These are phyloP conservation scores for Flaveria sonorensis DNA, from an alignment of 129 eudicot species.

Conservation along the genomic window DNA sequence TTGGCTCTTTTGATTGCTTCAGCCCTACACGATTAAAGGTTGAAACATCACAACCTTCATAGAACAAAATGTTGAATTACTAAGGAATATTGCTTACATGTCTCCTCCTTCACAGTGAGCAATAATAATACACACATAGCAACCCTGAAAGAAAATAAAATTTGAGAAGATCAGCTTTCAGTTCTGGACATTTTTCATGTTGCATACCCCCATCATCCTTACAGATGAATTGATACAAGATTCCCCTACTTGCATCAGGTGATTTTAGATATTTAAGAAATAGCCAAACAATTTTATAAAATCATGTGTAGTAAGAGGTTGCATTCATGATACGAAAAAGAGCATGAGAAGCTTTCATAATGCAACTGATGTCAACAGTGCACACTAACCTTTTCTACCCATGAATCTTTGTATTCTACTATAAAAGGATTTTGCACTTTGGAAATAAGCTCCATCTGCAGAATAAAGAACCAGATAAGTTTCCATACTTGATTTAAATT, in stretches of 20 bases:
- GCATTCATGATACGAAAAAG: slow-evolving; percentile 19
- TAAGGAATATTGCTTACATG: slow-evolving; percentile 59
- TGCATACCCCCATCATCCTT: slow-evolving; percentile 13
- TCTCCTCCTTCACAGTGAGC: slow-evolving; percentile 98
- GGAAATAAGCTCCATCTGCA: slow-evolving; percentile 95
- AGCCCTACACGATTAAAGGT: slow-evolving; percentile 54
- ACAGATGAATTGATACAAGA: slow-evolving; percentile 18
- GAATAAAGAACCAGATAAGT: slow-evolving; percentile 24
- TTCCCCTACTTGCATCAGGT: background rate
- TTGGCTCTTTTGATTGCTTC: slow-evolving; percentile 77
- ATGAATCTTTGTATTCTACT: slow-evolving; percentile 94
- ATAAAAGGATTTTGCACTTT: slow-evolving; percentile 73
- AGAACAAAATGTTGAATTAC: background rate
- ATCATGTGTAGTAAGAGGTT: slow-evolving; percentile 5
- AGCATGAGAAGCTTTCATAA: slow-evolving; percentile 5
- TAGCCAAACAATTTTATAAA: slow-evolving; percentile 8
- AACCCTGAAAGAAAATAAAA: slow-evolving; percentile 61
- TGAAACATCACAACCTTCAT: slow-evolving; percentile 19
- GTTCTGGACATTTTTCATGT: background rate
- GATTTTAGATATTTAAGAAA: slow-evolving; percentile 7
- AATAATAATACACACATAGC: slow-evolving; percentile 93
- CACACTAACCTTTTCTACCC: slow-evolving; percentile 82
- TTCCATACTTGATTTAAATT: slow-evolving; percentile 9
- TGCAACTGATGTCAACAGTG: slow-evolving; percentile 11
- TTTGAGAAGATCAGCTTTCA: slow-evolving; percentile 17